Conservation (phyloP, 441 rosid species). For the Lagerstroemia fauriei region DNA sequence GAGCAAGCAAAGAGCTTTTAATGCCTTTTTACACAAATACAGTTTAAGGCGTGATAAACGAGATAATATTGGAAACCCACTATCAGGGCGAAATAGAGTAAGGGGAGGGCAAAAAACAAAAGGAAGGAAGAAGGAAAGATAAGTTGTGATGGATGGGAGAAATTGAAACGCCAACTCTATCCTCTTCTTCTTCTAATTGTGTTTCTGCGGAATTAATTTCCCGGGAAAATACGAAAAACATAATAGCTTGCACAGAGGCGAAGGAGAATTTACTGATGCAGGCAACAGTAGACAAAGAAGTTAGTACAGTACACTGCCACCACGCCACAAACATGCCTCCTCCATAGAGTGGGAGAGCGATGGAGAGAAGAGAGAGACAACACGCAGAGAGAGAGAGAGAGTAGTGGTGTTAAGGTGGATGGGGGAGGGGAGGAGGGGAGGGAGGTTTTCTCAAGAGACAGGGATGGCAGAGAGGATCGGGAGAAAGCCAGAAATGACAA, state of each 20-base stretch:
- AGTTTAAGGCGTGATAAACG: not conserved
- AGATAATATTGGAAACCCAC: not conserved
- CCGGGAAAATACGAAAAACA: not conserved
- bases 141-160: not conserved
- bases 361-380: not conserved
- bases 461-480: slow-evolving; percentile 38
- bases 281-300: not conserved
- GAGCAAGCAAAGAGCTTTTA: not conserved
- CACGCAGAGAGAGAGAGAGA: not conserved
- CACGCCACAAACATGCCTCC: not conserved
- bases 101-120: no score
- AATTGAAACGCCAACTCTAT: not conserved
- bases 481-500: slow-evolving; percentile 43
- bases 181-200: not conserved
- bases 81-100: not conserved
- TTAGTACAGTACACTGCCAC: not conserved
- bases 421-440: not conserved
- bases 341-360: slow-evolving; percentile 11
- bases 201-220: not conserved
- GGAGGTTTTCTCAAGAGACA: slow-evolving; percentile 29
- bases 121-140: not conserved
- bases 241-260: not conserved
- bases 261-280: not conserved
- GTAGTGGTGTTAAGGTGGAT: slow-evolving; percentile 12
- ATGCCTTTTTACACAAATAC: not conserved